Conservation (phyloP, 1,284 basidiomycete species). For the Tetrapyrgos nigripes region DNA sequence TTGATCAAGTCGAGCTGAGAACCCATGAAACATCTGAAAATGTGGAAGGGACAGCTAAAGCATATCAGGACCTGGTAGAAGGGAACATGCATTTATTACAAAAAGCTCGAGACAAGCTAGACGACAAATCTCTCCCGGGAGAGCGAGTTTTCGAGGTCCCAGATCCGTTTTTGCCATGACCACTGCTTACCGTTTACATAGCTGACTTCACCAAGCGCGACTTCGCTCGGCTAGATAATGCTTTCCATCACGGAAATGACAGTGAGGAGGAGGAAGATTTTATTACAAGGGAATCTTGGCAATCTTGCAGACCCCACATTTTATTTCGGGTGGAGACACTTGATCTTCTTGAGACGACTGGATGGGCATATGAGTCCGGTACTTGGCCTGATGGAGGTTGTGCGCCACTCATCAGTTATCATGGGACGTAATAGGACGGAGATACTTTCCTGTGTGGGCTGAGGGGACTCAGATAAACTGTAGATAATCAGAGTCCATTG, state of each 20-base stretch:
- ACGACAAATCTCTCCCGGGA: too few species aligned
- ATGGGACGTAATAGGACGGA: slow-evolving; percentile 84
- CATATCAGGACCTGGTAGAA: too few species aligned
- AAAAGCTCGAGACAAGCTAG: too few species aligned
- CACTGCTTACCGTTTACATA: too few species aligned
- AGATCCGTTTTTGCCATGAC: too few species aligned
- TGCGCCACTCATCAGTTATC: slow-evolving; percentile 72
- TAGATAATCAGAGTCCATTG: slow-evolving; percentile 71
- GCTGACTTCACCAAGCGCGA: too few species aligned
- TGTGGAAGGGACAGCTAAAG: too few species aligned
- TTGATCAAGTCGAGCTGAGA: too few species aligned
- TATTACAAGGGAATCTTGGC: slow-evolving; percentile 68
- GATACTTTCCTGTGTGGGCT: slow-evolving; percentile 74
- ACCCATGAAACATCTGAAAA: too few species aligned
- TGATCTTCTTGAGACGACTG: slow-evolving; percentile 87
- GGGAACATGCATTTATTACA: too few species aligned
- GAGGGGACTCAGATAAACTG: slow-evolving; percentile 85
- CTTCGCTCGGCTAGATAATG: slow-evolving; percentile 83
- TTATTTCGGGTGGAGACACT: slow-evolving; percentile 74
- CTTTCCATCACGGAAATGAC: slow-evolving; percentile 80
- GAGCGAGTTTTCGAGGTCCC: too few species aligned
- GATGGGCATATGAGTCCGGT: slow-evolving; percentile 23
- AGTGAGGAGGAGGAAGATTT: too few species aligned
- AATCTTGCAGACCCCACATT: slow-evolving; percentile 77
- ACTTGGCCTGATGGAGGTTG: slow-evolving; percentile 7